These are phyloP conservation scores for Trifolium pratense DNA, from an alignment of 306 rosid genomes.

Conservation along the genomic window DNA sequence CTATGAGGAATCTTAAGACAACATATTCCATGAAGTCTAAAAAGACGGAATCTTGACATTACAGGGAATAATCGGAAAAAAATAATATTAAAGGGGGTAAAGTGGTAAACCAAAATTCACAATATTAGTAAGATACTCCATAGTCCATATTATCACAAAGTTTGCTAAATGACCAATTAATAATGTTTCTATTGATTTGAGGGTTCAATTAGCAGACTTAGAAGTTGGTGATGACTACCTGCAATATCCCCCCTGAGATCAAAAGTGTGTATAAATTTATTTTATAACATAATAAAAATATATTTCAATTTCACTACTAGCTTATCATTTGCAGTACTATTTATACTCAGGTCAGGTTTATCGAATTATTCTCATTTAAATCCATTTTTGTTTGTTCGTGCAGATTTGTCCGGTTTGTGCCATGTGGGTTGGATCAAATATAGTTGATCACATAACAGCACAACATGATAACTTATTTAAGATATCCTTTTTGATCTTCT, in stretches of 20 bases:
- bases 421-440: slow-evolving; percentile 53
- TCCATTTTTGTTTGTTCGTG: slow-evolving; percentile 39
- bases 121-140: no score
- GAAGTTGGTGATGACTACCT: slow-evolving; percentile 28
- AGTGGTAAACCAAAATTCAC: no score
- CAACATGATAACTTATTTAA: slow-evolving; percentile 61
- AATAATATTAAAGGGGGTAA: no score
- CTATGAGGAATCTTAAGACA: no score
- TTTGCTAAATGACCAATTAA: slow-evolving; percentile 4
- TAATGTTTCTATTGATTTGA: neutral
- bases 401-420: slow-evolving; percentile 79
- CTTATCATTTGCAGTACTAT: slow-evolving; percentile 24
- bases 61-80: no score
- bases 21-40: no score
- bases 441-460: slow-evolving; percentile 67
- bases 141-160: no score
- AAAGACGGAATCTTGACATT: no score
- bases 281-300: slow-evolving; percentile 11
- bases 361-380: slow-evolving; percentile 36
- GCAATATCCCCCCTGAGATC: slow-evolving; percentile 19
- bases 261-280: slow-evolving; percentile 14
- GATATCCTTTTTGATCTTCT: slow-evolving; percentile 53
- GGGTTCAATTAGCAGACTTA: slow-evolving; percentile 22
- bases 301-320: slow-evolving; percentile 7
- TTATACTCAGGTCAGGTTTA: slow-evolving; percentile 2